phyloP scores from a whole-genome alignment of 305 asterid species.

The Fraxinus sp. region DNA sequence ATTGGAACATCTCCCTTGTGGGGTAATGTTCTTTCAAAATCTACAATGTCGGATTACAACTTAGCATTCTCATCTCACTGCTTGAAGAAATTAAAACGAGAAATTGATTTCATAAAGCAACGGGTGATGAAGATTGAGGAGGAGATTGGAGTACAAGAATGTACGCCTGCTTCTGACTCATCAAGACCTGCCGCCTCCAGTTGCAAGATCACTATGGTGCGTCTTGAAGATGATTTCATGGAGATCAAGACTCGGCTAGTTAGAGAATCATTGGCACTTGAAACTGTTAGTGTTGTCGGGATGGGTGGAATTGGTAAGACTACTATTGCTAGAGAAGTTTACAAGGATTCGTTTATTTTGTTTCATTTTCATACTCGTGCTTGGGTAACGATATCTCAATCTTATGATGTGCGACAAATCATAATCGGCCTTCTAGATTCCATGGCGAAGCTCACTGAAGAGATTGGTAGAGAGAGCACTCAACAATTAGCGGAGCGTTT shows the following conservation, averaged over 20 bases:
- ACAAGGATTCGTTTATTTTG: neutral
- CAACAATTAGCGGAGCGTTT: neutral
- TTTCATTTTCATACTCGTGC: neutral
- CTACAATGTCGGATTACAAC: neutral
- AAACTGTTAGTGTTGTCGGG: neutral
- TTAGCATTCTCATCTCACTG: neutral
- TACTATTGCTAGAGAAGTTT: neutral
- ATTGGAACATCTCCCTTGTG: neutral
- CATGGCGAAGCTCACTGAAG: neutral
- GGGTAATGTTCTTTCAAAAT: neutral
- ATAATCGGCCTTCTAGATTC: neutral
- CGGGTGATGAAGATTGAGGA: neutral
- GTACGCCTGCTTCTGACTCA: neutral
- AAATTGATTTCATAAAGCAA: neutral
- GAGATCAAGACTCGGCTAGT: neutral
- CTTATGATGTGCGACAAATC: neutral
- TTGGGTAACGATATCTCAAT: slow-evolving; percentile 4
- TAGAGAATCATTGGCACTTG: neutral
- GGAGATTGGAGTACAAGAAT: neutral
- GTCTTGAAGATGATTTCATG: neutral
- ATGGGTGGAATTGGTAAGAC: slow-evolving; percentile 18
- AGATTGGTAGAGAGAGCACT: neutral
- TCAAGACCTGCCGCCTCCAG: neutral
- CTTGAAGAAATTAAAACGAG: neutral
- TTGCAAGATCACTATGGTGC: neutral